Evolutionary conservation across 2,329 filamentous ascomycete species (phyloP).

Genomic region (Diaporthe destruens): DNA sequence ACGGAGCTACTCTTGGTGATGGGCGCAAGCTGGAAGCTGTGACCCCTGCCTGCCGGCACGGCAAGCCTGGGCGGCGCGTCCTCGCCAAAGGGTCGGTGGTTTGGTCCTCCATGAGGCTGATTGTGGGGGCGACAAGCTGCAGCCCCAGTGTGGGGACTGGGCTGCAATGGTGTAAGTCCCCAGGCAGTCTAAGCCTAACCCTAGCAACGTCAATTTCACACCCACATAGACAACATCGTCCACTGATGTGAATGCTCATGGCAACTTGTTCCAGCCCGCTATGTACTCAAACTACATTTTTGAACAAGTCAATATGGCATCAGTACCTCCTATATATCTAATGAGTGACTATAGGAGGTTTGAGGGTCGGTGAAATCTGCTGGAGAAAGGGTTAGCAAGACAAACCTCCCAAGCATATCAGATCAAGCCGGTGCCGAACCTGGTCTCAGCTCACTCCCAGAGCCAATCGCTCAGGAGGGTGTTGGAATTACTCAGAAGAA

Average conservation of each 20-base stretch:
- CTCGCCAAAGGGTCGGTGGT: conserved; percentile 6
- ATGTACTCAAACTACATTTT: too few species aligned
- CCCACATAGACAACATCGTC: not conserved
- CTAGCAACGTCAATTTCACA: not conserved
- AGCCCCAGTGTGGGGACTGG: conserved; percentile 33
- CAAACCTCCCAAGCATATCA: too few species aligned
- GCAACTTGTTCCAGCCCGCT: not conserved
- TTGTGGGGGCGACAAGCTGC: conserved; percentile 32
- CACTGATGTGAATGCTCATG: not conserved
- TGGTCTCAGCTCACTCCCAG: too few species aligned
- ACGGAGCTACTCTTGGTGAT: not conserved
- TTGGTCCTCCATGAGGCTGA: conserved; percentile 26
- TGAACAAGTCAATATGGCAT: not conserved
- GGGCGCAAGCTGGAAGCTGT: conserved; percentile 20
- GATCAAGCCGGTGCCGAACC: too few species aligned
- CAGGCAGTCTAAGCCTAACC: not conserved
- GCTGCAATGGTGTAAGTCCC: not conserved
- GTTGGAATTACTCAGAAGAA: too few species aligned
- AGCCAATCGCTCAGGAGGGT: too few species aligned
- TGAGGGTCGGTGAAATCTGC: too few species aligned
- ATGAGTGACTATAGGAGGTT: too few species aligned
- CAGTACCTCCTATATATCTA: too few species aligned
- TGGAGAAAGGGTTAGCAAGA: too few species aligned
- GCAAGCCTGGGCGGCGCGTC: conserved; percentile 32
- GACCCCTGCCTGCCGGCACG: conserved; percentile 36